Evolutionary conservation across 805 yeast genomes (phyloP), one percentile per base, ranked within the genome.

Genomic region (Starmerella etchellsii): DNA sequence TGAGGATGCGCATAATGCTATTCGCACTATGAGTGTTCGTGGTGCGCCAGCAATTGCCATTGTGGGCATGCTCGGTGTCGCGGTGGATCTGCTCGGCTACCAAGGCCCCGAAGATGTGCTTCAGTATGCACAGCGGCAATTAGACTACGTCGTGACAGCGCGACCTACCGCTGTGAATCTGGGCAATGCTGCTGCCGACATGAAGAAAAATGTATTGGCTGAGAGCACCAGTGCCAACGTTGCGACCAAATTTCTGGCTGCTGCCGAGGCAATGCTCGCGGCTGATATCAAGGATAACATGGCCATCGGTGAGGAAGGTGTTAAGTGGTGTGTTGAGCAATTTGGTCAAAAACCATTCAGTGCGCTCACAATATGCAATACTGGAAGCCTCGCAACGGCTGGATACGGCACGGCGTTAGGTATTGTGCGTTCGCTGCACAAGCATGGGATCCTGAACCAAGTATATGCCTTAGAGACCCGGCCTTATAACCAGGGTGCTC

Each of bases 21-120:
- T 88, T 59, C 78, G 76, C 55, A 68, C 68, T 43, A 88, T 88
- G 98, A 85, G 82, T 54, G 96, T 93, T 4, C 70, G 98, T 58
- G 98, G 98, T 29, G 98, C 98, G 0, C 98, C 98, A 0, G 97
- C 97, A 1, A 88, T 88, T 56, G 96, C 96, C 47, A 82, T 88
- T 43, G 96, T 88, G 2, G 97, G 95, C 4, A 76, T 85, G 1
- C 69, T 87, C 44, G 73, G 95, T 2, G 71, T 88, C 3, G 78
- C 82, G 2, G 75, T 81, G n/a, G 95, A 88, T 49, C 60, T 74
- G 3, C 62, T 61, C 41, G 53, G 53, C 55, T 53, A 54, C 42
- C 42, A 36, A 64, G 37, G 56, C 46, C 27, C 49, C 44, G 24
- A 55, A 49, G 43, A 41, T 14, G 31, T 36, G n/a, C 20, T 28